These are phyloP conservation scores for Osmanthus fragrans DNA, from an alignment of 257 asterid genomes.

Conservation along the genomic window DNA sequence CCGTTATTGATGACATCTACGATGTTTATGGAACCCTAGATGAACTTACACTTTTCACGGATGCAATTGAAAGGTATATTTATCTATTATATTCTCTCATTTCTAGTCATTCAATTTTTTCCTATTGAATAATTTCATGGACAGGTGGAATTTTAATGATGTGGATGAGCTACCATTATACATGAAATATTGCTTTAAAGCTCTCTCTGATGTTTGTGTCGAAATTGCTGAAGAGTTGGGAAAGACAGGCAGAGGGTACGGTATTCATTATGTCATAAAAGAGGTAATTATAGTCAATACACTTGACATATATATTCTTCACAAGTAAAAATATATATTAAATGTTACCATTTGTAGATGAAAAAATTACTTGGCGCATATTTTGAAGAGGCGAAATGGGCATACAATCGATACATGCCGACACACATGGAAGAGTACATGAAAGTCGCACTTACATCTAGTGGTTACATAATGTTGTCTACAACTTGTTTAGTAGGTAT, in stretches of 20 bases:
- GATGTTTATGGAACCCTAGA: conserved; percentile 29
- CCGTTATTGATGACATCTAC: conserved; percentile 35
- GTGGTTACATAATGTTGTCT: not conserved
- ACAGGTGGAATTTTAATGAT: conserved; percentile 31
- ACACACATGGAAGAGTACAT: not conserved
- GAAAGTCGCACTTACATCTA: not conserved
- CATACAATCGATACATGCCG: not conserved
- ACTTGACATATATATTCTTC: not conserved
- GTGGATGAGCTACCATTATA: conserved; percentile 20
- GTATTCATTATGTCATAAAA: conserved; percentile 9
- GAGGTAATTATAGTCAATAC: conserved; percentile 4
- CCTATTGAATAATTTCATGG: not conserved
- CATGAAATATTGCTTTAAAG: conserved; percentile 8
- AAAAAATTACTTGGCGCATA: not conserved
- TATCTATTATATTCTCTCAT: not conserved
- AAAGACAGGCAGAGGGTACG: not conserved
- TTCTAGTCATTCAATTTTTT: not conserved
- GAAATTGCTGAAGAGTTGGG: conserved; percentile 27
- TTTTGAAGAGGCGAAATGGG: conserved; percentile 36
- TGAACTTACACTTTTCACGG: conserved; percentile 26
- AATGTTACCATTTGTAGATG: not conserved
- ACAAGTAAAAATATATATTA: not conserved
- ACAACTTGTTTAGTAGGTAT: conserved; percentile 28
- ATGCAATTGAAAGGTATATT: conserved; percentile 24
- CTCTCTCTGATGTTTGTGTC: conserved; percentile 4